Evolutionary conservation across 768 basidiomycete genomes (phyloP).

Genomic region (Amanita thiersii): DNA sequence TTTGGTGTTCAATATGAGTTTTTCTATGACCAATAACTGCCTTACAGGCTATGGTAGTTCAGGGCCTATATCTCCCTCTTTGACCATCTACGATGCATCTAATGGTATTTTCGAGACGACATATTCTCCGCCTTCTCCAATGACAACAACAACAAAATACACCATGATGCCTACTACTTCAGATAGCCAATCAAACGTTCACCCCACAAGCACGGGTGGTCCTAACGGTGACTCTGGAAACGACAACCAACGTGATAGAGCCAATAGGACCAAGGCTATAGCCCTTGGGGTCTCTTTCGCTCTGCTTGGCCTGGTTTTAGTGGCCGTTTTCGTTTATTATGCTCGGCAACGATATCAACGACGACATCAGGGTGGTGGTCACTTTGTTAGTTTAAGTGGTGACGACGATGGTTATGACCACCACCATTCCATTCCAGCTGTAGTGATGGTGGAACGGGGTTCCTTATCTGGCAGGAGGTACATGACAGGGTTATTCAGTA

Average conservation of each 20-base stretch:
- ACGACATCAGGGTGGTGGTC: constrained; percentile 8
- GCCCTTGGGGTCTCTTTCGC: neutral
- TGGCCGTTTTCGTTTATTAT: neutral
- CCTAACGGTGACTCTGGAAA: neutral
- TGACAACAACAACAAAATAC: constrained; percentile 22
- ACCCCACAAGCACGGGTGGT: neutral
- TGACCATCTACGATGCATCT: constrained; percentile 46
- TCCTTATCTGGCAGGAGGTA: constrained; percentile 8
- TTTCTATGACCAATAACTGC: constrained; percentile 1
- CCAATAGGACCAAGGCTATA: neutral
- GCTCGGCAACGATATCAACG: neutral
- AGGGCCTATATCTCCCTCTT: constrained; percentile 44
- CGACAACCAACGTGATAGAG: neutral
- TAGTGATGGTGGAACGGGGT: constrained; percentile 14
- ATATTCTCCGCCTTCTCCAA: constrained; percentile 27
- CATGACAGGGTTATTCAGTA: constrained; percentile 8
- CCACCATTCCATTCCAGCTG: constrained; percentile 27
- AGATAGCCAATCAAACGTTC: constrained; percentile 15
- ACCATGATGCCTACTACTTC: constrained; percentile 16
- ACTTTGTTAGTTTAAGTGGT: constrained; percentile 4
- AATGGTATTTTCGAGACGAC: constrained; percentile 33
- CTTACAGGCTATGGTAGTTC: constrained; percentile 36
- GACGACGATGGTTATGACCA: constrained; percentile 26
- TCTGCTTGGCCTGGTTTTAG: neutral
- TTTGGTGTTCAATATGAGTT: constrained; percentile 7